Base-by-base conservation (phyloP, 441 rosid genomes). In the Eruca vesicaria region DNA sequence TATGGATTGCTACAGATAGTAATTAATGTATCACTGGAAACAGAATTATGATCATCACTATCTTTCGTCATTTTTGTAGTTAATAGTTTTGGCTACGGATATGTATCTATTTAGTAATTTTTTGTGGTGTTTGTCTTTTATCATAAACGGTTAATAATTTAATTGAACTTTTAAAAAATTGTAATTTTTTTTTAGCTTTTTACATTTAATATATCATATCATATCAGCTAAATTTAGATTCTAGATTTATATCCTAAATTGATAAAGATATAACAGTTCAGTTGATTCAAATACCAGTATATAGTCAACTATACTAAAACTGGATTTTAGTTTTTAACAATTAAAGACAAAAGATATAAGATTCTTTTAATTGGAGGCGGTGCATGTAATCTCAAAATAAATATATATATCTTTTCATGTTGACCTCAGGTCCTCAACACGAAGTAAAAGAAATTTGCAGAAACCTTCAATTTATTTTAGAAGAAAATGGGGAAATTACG, bases 311-410 rank as follows among this genome's bases (percentile, higher is more conserved):
- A 48, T 48, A 15, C 53, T 48, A 15, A 48, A 45, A 15, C 20
- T 48, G 53, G 48, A 16, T 15, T 48, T 48, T 48, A 1, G 15
- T 48, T 48, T 48, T 2, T 48, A 48, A 48, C 10, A 15, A 15
- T 48, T 48, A 48, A 48, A 45, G 53, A 43, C 1, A 45, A n/a
- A 45, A 15, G 9, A 70, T 76, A 28, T 69, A 33, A n/a, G 61
- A 56, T 70, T 70, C 32, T 64, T 62, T 62, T 16, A 12, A 56
- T 64, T 70, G 21, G 66, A 21, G 23, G 12, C 9, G 23, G 71
- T 69, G 38, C 41, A 56, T 55, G 71, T 32, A 41, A 38, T n/a
- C 35, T 53, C 26, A 1, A 18, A 18, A 6, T 56, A 59, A 29
- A 29, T 8, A 60, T 16, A 32, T 23, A 16, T 38, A 53, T 35